phyloP scores from a whole-genome alignment of 2,329 filamentous ascomycete genomes.

The Penicillium hordei region DNA sequence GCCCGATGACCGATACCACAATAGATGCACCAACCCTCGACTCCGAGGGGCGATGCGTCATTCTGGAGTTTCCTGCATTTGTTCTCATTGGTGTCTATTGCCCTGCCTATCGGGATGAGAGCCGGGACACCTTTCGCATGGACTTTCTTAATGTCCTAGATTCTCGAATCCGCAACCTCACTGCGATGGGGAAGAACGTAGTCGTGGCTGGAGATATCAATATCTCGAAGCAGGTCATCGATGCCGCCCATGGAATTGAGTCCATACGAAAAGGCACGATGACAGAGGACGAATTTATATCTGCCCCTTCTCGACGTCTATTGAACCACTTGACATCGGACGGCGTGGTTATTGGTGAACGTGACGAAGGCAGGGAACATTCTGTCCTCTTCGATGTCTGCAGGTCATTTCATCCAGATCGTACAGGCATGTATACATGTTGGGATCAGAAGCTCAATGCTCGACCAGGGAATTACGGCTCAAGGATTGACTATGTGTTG shows the following conservation, averaged over 20 bases:
- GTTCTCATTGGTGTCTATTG: slow-evolving; percentile 91
- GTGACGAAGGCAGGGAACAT: slow-evolving; percentile 67
- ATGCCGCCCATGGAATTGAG: slow-evolving; percentile 74
- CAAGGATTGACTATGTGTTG: slow-evolving; percentile 89
- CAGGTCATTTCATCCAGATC: slow-evolving; percentile 73
- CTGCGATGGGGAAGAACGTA: slow-evolving; percentile 77
- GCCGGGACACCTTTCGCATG: slow-evolving; percentile 76
- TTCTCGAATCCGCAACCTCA: slow-evolving; percentile 78
- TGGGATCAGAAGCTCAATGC: slow-evolving; percentile 95
- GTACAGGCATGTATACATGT: slow-evolving; percentile 91
- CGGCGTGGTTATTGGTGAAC: slow-evolving; percentile 63
- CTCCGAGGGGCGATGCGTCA: slow-evolving; percentile 85
- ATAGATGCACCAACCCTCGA: slow-evolving; percentile 75
- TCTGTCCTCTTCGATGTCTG: slow-evolving; percentile 82
- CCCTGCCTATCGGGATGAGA: slow-evolving; percentile 83
- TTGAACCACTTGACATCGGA: slow-evolving; percentile 83
- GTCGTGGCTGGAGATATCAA: slow-evolving; percentile 88
- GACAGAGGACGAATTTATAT: slow-evolving; percentile 70
- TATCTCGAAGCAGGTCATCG: slow-evolving; percentile 66
- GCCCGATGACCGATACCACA: slow-evolving; percentile 42
- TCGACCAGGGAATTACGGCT: slow-evolving; percentile 91
- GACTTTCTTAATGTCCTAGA: slow-evolving; percentile 80
- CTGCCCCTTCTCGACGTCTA: slow-evolving; percentile 68
- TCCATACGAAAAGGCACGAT: slow-evolving; percentile 68
- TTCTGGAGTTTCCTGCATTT: slow-evolving; percentile 92